phyloP scores from a whole-genome alignment of 192 early-diverging fungal genomes.

The Tieghemiomyces parasiticus region DNA sequence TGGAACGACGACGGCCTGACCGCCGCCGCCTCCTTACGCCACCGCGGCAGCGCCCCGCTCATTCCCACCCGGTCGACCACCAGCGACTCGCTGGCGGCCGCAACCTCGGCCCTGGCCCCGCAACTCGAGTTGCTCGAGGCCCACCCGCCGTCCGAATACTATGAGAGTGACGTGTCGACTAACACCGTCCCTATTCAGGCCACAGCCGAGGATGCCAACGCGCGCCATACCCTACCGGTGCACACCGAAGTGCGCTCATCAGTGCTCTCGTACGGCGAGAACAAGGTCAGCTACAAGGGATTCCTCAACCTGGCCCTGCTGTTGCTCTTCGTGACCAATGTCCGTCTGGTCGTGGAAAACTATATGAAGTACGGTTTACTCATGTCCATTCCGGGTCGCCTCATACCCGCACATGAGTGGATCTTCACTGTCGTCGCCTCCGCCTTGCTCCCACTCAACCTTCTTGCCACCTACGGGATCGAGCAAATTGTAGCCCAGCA shows the following conservation, averaged over 20 bases:
- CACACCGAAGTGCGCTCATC: slow-evolving; percentile 48
- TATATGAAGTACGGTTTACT: slow-evolving; percentile 78
- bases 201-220: background rate
- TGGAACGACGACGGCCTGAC: no score
- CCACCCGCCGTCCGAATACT: background rate
- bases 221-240: slow-evolving; percentile 33
- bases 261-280: slow-evolving; percentile 69
- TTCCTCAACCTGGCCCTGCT: slow-evolving; percentile 67
- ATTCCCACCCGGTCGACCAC: no score
- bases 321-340: slow-evolving; percentile 61
- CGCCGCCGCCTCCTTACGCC: no score
- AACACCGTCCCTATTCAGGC: background rate
- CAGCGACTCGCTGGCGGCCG: no score
- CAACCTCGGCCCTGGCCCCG: background rate
- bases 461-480: slow-evolving; percentile 39
- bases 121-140: background rate
- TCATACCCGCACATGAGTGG: slow-evolving; percentile 41
- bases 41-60: no score
- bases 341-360: slow-evolving; percentile 79
- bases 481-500: slow-evolving; percentile 30
- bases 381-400: slow-evolving; percentile 46
- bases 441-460: slow-evolving; percentile 28
- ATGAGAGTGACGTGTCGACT: slow-evolving; percentile 6
- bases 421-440: slow-evolving; percentile 31
- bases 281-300: slow-evolving; percentile 73